Evolutionary conservation across 352 stramenopile species (phyloP), one percentile per base, ranked within the genome.

Genomic region (Aphanomyces cochlioides): DNA sequence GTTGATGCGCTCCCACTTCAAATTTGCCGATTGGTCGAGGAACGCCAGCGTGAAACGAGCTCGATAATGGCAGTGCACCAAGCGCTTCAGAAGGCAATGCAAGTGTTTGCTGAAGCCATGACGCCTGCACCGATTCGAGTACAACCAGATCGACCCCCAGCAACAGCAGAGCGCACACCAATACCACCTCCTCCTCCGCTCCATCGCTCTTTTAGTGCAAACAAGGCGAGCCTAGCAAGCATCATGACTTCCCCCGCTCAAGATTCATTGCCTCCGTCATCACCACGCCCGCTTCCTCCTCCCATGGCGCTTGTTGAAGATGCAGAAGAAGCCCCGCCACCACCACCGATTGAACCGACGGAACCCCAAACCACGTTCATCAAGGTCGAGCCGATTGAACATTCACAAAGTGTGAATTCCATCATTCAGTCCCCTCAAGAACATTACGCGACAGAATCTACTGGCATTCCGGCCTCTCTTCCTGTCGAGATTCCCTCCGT

Each of bases 211-310:
- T 40, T 12, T 37, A 61, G 54, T 41, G 17, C 28, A 19, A 19
- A 61, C 54, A 61, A 61, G 21, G 54, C 54, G 19, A 61, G 54
- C 21, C 39, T 61, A n/a, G 54, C 54, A 7, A 61, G 43, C 28
- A 19, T 61, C 54, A 61, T 61, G 54, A 45, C 54, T n/a, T 58
- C 50, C 13, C 7, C n/a, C 8, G 28, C 28, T 28, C 28, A 28
- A 28, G 28, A 28, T 28, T 28, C 28, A 28, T 28, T 28, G 28
- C 28, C 28, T 28, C 28, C 28, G 28, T 28, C 28, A 28, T 28
- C 28, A 53, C 45, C 13, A 15, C 45, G 45, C n/a, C 50, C 36
- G 1, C 50, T 21, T 1, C 36, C 50, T 19, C 19, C 50, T 19
- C 50, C 50, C 50, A 3, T 19, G 1, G 50, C 3, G 21, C 17